Percentiles rank a stretch among this genome's conserved stretches.
Conservation (phyloP, 2,329 filamentous ascomycete species). For the Fusarium sarcochroum region DNA sequence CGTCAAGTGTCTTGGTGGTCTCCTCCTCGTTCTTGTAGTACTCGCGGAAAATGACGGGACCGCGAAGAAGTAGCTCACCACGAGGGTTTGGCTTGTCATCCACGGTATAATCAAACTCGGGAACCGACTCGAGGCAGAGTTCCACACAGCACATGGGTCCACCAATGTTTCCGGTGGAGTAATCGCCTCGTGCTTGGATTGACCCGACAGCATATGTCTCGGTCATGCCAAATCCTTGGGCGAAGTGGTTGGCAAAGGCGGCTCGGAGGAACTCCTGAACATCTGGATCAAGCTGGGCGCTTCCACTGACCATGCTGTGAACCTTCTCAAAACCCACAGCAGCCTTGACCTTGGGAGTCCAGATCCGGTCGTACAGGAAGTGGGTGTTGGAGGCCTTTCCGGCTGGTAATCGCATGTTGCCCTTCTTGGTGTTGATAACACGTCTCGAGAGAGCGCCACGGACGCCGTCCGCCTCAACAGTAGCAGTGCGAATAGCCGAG, state of each 20-base stretch:
- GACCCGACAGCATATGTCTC: slow-evolving; percentile 88
- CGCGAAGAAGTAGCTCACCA: slow-evolving; percentile 88
- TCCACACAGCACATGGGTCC: slow-evolving; percentile 77
- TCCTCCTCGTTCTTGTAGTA: slow-evolving; percentile 94
- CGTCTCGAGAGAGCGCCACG: slow-evolving; percentile 85
- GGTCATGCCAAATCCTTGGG: slow-evolving; percentile 93
- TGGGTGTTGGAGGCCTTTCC: slow-evolving; percentile 85
- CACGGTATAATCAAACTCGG: slow-evolving; percentile 92
- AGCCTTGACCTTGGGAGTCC: slow-evolving; percentile 88
- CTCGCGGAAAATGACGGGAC: slow-evolving; percentile 83
- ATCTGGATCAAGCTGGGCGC: slow-evolving; percentile 88
- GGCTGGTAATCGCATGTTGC: slow-evolving; percentile 78
- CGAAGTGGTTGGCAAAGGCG: slow-evolving; percentile 82
- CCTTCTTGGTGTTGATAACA: slow-evolving; percentile 84
- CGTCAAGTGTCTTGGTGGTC: slow-evolving; percentile 84
- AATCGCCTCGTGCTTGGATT: slow-evolving; percentile 79
- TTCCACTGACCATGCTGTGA: slow-evolving; percentile 85
- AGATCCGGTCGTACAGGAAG: slow-evolving; percentile 86
- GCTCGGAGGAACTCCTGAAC: slow-evolving; percentile 91
- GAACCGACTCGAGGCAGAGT: slow-evolving; percentile 85
- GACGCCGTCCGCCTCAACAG: slow-evolving; percentile 83
- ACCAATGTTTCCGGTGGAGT: slow-evolving; percentile 85
- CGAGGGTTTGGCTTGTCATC: slow-evolving; percentile 91
- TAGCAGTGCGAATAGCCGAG: slow-evolving; percentile 83
- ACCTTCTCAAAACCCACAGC: slow-evolving; percentile 84